Evolutionary conservation across 116 monocot genomes (phyloP).

Genomic region (Posidonia oceanica): DNA sequence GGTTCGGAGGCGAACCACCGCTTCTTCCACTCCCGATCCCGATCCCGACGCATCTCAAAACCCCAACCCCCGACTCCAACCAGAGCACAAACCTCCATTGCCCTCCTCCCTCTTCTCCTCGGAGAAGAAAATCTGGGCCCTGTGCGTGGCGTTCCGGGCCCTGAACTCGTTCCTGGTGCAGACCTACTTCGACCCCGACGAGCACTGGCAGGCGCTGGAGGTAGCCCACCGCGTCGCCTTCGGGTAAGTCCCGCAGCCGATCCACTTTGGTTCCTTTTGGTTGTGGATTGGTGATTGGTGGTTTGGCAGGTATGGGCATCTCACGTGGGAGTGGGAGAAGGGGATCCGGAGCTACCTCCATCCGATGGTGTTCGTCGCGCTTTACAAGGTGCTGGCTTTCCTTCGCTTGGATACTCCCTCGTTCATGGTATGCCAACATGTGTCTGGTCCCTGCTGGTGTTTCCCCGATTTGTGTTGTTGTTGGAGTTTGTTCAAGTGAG

Average conservation of each 20-base stretch:
- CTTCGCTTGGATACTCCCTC: constrained; percentile 56
- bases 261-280: neutral
- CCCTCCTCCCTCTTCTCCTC: neutral
- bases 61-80: neutral
- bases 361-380: constrained; percentile 56
- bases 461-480: neutral
- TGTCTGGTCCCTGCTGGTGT: neutral
- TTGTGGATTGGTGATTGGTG: neutral
- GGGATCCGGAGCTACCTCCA: constrained; percentile 84
- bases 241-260: constrained; percentile 15
- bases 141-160: constrained; percentile 45
- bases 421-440: constrained; percentile 46
- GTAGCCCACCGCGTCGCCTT: constrained; percentile 83
- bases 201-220: constrained; percentile 94
- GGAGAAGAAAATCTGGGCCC: constrained; percentile 11
- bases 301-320: constrained; percentile 61
- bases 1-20: neutral
- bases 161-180: constrained; percentile 59
- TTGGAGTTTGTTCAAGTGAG: neutral
- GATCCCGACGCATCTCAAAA: neutral
- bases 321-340: constrained; percentile 93
- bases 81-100: too few relatives aligned
- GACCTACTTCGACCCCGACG: constrained; percentile 97
- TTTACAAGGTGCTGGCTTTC: constrained; percentile 60
- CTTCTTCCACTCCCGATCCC: neutral